Evolutionary conservation across 2,329 filamentous ascomycete genomes (phyloP).

Genomic region (Colletotrichum sp.): DNA sequence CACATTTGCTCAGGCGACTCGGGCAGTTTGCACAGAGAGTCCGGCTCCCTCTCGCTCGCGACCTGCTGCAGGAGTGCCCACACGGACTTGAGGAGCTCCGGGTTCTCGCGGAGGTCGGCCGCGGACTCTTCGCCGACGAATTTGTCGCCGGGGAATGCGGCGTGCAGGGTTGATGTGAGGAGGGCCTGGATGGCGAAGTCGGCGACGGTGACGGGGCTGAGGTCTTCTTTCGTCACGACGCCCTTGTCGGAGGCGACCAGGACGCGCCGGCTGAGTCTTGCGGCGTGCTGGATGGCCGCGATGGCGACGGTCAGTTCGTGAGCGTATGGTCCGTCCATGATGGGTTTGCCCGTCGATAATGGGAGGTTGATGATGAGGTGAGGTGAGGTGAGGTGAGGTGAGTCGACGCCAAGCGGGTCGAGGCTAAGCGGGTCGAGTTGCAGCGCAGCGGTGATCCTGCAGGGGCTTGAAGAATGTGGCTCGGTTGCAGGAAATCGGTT

Average conservation of each 20-base stretch:
- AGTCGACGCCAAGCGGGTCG: too few relatives aligned
- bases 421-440: background rate
- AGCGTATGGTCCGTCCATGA: constrained; percentile 47
- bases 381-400: background rate
- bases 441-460: background rate
- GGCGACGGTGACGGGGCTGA: constrained; percentile 62
- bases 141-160: constrained; percentile 53
- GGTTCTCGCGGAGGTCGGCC: constrained; percentile 46
- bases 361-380: background rate
- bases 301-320: constrained; percentile 48
- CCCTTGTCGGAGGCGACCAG: constrained; percentile 53
- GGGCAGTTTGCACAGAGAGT: constrained; percentile 35
- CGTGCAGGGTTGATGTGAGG: constrained; percentile 52
- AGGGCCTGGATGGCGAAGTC: constrained; percentile 65
- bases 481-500: background rate
- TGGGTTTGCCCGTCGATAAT: background rate
- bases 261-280: constrained; percentile 53
- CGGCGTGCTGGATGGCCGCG: constrained; percentile 46
- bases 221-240: constrained; percentile 56
- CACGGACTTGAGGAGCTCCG: constrained; percentile 47
- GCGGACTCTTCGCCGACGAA: constrained; percentile 63
- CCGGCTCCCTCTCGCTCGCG: constrained; percentile 29
- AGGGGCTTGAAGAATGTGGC: background rate
- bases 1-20: constrained; percentile 50
- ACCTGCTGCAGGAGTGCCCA: constrained; percentile 46